phyloP scores from a whole-genome alignment of 495 filamentous ascomycete species.

The Daldinia loculata region DNA sequence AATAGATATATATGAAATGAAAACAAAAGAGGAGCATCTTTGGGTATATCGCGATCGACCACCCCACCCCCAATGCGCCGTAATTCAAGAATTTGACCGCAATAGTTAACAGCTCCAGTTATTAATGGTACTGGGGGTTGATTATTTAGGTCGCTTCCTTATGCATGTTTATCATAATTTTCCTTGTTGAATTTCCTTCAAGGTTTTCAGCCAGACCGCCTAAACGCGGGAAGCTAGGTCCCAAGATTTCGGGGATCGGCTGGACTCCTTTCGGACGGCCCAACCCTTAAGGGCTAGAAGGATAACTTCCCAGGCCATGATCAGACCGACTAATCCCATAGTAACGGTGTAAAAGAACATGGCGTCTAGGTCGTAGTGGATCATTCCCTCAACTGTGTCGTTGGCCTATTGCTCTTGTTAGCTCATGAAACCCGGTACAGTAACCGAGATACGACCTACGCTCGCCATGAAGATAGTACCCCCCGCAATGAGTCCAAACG shows the following conservation, averaged over 20 bases:
- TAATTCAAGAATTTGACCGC: constrained; percentile 25
- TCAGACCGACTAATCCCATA: constrained; percentile 80
- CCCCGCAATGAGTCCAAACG: constrained; percentile 88
- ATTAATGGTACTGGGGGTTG: neutral
- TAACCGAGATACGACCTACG: constrained; percentile 58
- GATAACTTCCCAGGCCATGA: constrained; percentile 86
- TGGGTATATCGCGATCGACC: constrained; percentile 38
- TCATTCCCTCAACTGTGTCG: constrained; percentile 79
- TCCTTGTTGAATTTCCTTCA: neutral
- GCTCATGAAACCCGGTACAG: neutral
- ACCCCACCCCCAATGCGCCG: constrained; percentile 35
- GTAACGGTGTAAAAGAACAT: constrained; percentile 96
- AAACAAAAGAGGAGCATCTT: constrained; percentile 22
- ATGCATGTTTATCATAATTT: constrained; percentile 11
- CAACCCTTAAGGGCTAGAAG: constrained; percentile 89
- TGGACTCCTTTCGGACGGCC: constrained; percentile 71
- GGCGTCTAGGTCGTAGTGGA: constrained; percentile 73
- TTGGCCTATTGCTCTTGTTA: constrained; percentile 59
- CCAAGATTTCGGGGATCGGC: constrained; percentile 31
- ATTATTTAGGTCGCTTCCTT: constrained; percentile 9
- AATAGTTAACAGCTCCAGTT: neutral
- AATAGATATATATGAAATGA: constrained; percentile 10
- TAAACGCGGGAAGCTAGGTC: constrained; percentile 25
- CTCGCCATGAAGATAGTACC: constrained; percentile 95
- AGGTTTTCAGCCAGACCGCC: neutral